Base-by-base conservation (phyloP, 192 early-diverging fungal species). In the Coemansia erecta region DNA sequence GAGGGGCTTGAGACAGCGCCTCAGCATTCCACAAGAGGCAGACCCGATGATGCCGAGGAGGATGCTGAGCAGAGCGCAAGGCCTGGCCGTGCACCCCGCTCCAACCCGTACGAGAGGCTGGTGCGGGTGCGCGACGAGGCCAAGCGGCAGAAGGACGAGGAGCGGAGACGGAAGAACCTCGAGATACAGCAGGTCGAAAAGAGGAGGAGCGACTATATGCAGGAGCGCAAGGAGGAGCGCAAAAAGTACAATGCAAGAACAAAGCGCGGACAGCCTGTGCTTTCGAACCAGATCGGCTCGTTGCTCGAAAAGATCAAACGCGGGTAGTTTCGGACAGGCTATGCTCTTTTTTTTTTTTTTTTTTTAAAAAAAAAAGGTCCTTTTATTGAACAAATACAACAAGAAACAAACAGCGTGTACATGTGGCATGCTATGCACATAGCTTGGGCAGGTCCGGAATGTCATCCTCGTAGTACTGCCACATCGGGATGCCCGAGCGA, bases 21-120 rank as follows among this genome's bases (percentile, higher is more conserved):
- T 4, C 33, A 58, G 33, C 42, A n/a, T 31, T 46, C 44, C 17
- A 5, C 19, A 45, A 0, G 19, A 35, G 24, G 54, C 53, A 43
- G n/a, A 11, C 39, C 5, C 40, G 18, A 13, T 11, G 8, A 5
- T 50, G 44, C 18, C 17, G 44, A 33, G 8, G 26, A 39, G 37
- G 39, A 64, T 49, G 23, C 21, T 26, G 43, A 14, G 18, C 15
- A 49, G 10, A 18, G 19, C 22, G 28, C 50, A 44, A 8, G 45
- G 24, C 39, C 46, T 28, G 21, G 43, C 48, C 72, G 28, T 52
- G 59, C 50, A 24, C 72, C 58, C 56, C 66, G 66, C 15, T 24
- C 60, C n/a, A 77, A 77, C 17, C 73, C 73, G 4, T 77, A 48
- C 57, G 55, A 77, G 18, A 70, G 62, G 56, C 37, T 66, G 22